Evolutionary conservation across 805 yeast genomes (phyloP).

Genomic region (Wickerhamomyces sydowiorum): DNA sequence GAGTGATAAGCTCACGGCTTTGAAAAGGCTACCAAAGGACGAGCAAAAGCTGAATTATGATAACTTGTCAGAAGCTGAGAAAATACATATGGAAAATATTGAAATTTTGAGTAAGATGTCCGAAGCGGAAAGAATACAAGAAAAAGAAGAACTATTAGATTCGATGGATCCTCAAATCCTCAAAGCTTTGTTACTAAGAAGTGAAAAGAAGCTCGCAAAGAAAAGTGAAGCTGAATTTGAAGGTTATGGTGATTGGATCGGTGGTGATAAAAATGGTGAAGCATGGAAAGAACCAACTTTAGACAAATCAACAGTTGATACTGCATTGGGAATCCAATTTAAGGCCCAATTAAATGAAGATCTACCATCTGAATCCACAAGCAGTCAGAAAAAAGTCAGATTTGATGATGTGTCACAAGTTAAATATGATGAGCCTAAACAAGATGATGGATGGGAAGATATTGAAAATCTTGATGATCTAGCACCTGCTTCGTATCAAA

Average conservation of each 20-base stretch:
- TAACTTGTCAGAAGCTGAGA: slow-evolving; percentile 54
- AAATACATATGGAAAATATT: slow-evolving; percentile 73
- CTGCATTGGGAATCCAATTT: slow-evolving; percentile 13
- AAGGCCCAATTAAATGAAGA: slow-evolving; percentile 1
- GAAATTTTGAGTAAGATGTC: slow-evolving; percentile 57
- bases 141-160: slow-evolving; percentile 61
- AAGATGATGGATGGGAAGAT: slow-evolving; percentile 43
- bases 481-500: slow-evolving; percentile 44
- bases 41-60: slow-evolving; percentile 54
- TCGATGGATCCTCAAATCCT: slow-evolving; percentile 65
- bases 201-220: slow-evolving; percentile 36
- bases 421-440: slow-evolving; percentile 14
- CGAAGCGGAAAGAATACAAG: slow-evolving; percentile 55
- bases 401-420: slow-evolving; percentile 26
- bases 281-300: slow-evolving; percentile 17
- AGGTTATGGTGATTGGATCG: slow-evolving; percentile 26
- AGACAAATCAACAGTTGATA: slow-evolving; percentile 13
- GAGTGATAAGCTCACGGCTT: slow-evolving; percentile 44
- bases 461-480: slow-evolving; percentile 42
- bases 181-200: slow-evolving; percentile 50
- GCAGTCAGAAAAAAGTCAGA: slow-evolving; percentile 25
- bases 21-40: slow-evolving; percentile 80
- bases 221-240: slow-evolving; percentile 13
- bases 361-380: slow-evolving; percentile 1
- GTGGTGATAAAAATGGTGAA: slow-evolving; percentile 20